Conservation (phyloP, 176 grass and related monocot species). For the Leersia perrieri region DNA sequence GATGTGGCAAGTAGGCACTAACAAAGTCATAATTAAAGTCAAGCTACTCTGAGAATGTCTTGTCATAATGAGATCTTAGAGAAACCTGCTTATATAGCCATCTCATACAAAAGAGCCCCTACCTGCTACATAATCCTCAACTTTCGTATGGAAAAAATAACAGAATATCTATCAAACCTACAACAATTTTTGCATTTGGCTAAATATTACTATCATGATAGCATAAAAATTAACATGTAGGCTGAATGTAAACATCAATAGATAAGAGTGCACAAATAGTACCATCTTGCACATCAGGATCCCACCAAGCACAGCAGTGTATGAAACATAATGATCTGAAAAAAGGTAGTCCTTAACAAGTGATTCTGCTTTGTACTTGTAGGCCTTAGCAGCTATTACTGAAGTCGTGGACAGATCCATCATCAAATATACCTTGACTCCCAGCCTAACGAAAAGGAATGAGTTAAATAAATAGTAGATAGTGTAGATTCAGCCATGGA, state of each 20-base stretch:
- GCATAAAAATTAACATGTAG: slow-evolving; percentile 10
- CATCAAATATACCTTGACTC: neutral
- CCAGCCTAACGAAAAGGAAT: slow-evolving; percentile 24
- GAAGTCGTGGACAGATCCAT: slow-evolving; percentile 53
- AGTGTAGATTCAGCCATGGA: slow-evolving; percentile 17
- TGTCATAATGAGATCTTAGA: neutral
- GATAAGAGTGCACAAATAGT: slow-evolving; percentile 21
- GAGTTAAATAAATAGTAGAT: slow-evolving; percentile 26
- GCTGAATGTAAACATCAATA: slow-evolving; percentile 4
- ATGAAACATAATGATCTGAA: slow-evolving; percentile 77
- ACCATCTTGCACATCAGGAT: slow-evolving; percentile 98
- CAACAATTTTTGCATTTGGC: neutral
- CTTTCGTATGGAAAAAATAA: slow-evolving; percentile 10
- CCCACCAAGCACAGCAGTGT: slow-evolving; percentile 73
- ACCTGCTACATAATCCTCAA: neutral
- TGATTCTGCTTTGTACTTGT: slow-evolving; percentile 68
- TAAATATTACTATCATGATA: slow-evolving; percentile 26
- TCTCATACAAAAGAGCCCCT: neutral
- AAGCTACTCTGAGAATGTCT: neutral
- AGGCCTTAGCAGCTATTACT: slow-evolving; percentile 60
- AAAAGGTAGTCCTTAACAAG: slow-evolving; percentile 89
- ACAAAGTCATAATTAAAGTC: slow-evolving; percentile 5
- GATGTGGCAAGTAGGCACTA: neutral
- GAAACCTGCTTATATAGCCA: neutral
- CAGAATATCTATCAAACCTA: slow-evolving; percentile 1